These are phyloP conservation scores for Phytophthora sojae DNA, from an alignment of 352 stramenopile species.

Conservation along the genomic window DNA sequence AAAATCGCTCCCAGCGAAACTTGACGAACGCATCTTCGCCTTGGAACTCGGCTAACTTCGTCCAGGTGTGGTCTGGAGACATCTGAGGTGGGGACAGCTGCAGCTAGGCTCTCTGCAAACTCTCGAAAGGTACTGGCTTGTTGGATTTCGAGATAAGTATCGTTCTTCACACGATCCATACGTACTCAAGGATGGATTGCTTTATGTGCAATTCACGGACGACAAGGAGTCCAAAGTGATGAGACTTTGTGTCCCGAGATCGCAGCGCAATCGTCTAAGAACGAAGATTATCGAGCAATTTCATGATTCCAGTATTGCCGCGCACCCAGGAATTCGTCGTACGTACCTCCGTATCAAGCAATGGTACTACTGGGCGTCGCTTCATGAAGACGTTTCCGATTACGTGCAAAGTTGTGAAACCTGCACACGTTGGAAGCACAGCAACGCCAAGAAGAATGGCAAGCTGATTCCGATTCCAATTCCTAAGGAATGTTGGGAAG, in stretches of 20 bases:
- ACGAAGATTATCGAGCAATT: constrained; percentile 16
- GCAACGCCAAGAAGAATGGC: constrained; percentile 21
- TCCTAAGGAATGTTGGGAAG: constrained; percentile 27
- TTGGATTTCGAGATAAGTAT: background rate
- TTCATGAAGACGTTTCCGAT: constrained; percentile 13
- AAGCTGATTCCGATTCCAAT: constrained; percentile 36
- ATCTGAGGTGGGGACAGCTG: too few relatives aligned
- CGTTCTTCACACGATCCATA: background rate
- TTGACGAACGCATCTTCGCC: too few relatives aligned
- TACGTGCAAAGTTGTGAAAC: constrained; percentile 35
- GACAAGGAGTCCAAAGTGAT: background rate
- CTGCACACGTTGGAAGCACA: constrained; percentile 42
- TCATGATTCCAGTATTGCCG: constrained; percentile 26
- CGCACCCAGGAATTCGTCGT: constrained; percentile 16
- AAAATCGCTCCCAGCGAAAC: too few relatives aligned
- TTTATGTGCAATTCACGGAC: constrained; percentile 5
- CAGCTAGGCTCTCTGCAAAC: too few relatives aligned
- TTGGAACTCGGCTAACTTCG: too few relatives aligned
- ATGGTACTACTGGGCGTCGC: constrained; percentile 16
- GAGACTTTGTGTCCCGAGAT: constrained; percentile 9
- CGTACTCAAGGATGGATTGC: background rate
- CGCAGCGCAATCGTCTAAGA: constrained; percentile 14
- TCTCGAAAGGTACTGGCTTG: too few relatives aligned
- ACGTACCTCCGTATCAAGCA: constrained; percentile 13
- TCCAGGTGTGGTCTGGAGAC: too few relatives aligned